A percentile compares a stretch with the other conserved stretches of the same genome.
phyloP scores from a whole-genome alignment of 805 yeast genomes.

The Teunomyces gatunensis region DNA sequence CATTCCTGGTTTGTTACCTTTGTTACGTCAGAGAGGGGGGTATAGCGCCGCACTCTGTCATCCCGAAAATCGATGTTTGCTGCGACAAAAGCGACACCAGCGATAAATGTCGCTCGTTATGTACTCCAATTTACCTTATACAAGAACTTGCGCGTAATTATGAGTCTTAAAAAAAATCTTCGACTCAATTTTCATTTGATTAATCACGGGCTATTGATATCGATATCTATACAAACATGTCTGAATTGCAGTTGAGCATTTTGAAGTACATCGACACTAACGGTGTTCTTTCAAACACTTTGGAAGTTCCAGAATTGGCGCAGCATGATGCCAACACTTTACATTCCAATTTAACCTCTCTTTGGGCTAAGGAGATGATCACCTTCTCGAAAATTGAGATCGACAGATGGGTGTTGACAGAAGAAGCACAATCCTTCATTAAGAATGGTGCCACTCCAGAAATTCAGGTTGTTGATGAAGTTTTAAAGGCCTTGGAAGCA shows the following conservation, averaged over 20 bases:
- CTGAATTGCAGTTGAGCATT: slow-evolving; percentile 62
- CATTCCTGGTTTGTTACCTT: not conserved
- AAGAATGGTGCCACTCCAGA: slow-evolving; percentile 82
- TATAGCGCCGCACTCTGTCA: not conserved
- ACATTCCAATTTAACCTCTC: slow-evolving; percentile 82
- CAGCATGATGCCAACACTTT: slow-evolving; percentile 59
- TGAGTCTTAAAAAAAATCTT: slow-evolving; percentile 1
- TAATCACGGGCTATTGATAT: not conserved
- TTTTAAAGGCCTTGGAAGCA: slow-evolving; percentile 71
- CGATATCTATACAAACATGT: slow-evolving; percentile 42
- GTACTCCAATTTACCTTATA: not conserved
- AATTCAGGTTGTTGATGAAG: slow-evolving; percentile 70
- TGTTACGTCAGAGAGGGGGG: not conserved
- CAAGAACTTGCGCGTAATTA: not conserved
- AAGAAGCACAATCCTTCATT: slow-evolving; percentile 79
- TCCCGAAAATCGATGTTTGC: too few relatives aligned
- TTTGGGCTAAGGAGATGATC: slow-evolving; percentile 81
- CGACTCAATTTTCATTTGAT: slow-evolving; percentile 3
- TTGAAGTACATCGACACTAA: slow-evolving; percentile 62
- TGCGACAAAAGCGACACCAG: not conserved
- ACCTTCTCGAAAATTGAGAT: slow-evolving; percentile 67
- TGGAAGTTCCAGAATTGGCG: slow-evolving; percentile 57
- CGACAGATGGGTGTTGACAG: slow-evolving; percentile 71
- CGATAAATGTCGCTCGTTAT: not conserved
- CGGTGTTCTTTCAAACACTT: slow-evolving; percentile 62